phyloP scores from a whole-genome alignment of 1,284 basidiomycete species.

The Mycosarcoma mackinlayi region DNA sequence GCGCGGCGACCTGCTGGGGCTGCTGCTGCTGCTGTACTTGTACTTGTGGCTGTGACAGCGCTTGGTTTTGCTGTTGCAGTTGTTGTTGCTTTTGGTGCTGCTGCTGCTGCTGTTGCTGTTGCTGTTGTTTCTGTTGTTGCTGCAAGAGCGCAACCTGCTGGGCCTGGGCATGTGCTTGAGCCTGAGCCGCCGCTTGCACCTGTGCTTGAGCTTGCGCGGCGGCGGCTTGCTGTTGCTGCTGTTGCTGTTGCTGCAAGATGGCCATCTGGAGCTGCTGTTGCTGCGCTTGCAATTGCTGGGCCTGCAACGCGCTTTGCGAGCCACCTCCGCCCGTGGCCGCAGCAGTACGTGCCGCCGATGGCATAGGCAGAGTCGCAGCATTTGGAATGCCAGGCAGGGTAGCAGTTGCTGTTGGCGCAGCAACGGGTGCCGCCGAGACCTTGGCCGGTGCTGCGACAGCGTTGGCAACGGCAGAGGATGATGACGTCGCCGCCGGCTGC shows the following conservation, averaged over 20 bases:
- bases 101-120: conserved; percentile 40
- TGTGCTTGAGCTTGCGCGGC: conserved; percentile 23
- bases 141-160: conserved; percentile 50
- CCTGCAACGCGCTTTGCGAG: conserved; percentile 37
- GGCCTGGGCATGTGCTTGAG: conserved; percentile 46
- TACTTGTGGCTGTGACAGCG: conserved; percentile 42
- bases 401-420: conserved; percentile 22
- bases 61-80: conserved; percentile 21
- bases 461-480: conserved; percentile 20
- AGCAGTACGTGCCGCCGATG: conserved; percentile 39
- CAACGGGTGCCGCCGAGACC: conserved; percentile 13
- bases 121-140: conserved; percentile 55
- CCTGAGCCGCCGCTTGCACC: conserved; percentile 36
- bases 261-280: conserved; percentile 47
- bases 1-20: conserved; percentile 18
- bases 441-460: conserved; percentile 27
- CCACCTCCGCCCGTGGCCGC: conserved; percentile 35
- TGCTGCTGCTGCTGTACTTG: conserved; percentile 37
- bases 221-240: conserved; percentile 43
- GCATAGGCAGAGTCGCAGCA: conserved; percentile 27
- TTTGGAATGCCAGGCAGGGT: conserved; percentile 31
- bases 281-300: conserved; percentile 39
- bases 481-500: conserved; percentile 20
- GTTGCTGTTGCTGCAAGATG: conserved; percentile 46
- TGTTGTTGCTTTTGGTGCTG: conserved; percentile 40